phyloP scores from a whole-genome alignment of 139 green algal genomes.

The Chlamydomonas urium region DNA sequence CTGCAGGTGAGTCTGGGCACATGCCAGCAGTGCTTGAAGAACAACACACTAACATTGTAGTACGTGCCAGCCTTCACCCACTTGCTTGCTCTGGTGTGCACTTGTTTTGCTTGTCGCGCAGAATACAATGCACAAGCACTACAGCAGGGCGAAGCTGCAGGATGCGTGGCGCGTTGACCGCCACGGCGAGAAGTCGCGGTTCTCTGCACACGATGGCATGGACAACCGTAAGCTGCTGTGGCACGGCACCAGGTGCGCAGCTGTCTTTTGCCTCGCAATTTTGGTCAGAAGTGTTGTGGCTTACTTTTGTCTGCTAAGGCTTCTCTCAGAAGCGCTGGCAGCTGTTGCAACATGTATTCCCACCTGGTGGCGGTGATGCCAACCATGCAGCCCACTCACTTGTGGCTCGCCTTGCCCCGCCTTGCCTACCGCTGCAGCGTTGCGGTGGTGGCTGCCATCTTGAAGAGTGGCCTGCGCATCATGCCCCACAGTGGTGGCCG shows the following conservation, averaged over 20 bases:
- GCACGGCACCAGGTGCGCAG: constrained; percentile 31
- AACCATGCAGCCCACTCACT: too few relatives aligned
- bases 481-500: constrained; percentile 35
- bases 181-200: constrained; percentile 7
- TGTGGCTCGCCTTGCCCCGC: too few relatives aligned
- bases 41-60: not conserved
- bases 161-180: constrained; percentile 7
- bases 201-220: constrained; percentile 14
- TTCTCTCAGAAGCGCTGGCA: too few relatives aligned
- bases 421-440: too few relatives aligned
- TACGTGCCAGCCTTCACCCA: not conserved
- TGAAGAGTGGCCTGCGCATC: constrained; percentile 33
- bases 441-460: constrained; percentile 31
- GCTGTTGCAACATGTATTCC: too few relatives aligned
- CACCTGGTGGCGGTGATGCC: too few relatives aligned
- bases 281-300: too few relatives aligned
- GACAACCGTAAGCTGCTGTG: constrained; percentile 34
- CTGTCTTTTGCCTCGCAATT: too few relatives aligned
- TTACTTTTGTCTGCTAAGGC: too few relatives aligned
- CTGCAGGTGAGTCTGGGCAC: constrained; percentile 18
- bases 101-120: not conserved
- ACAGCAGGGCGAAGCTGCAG: not conserved
- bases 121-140: not conserved
- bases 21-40: too few relatives aligned
- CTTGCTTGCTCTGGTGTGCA: not conserved